Percentiles rank a stretch among this genome's conserved stretches.
phyloP scores from a whole-genome alignment of 2,329 filamentous ascomycete genomes.

The Fonsecaea nubica region DNA sequence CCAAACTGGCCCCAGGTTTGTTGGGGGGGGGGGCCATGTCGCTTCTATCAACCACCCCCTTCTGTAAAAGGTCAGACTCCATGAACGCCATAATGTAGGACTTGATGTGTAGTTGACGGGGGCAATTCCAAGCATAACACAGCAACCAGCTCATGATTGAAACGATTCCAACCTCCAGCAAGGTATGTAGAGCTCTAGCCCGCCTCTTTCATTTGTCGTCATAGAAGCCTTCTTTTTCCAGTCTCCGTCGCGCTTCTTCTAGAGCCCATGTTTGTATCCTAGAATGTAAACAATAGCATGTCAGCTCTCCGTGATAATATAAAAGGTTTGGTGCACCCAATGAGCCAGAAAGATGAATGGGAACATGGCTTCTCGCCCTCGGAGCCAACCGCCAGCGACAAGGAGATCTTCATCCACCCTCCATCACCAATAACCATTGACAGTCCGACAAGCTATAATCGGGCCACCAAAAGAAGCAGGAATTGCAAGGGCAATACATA shows the following conservation, averaged over 20 bases:
- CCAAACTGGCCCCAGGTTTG: neutral
- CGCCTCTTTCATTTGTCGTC: conserved; percentile 61
- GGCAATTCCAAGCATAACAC: neutral
- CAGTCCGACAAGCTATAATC: neutral
- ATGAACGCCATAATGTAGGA: neutral
- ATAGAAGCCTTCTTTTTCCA: conserved; percentile 94
- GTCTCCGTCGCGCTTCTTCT: conserved; percentile 90
- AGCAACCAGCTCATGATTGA: conserved; percentile 3
- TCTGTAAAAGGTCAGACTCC: neutral
- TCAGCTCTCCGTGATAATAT: neutral
- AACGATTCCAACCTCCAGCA: neutral
- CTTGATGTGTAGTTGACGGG: neutral
- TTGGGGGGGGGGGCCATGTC: neutral
- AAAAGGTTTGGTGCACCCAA: neutral
- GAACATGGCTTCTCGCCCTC: neutral
- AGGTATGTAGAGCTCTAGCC: neutral
- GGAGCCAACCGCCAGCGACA: neutral
- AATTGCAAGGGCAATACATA: conserved; percentile 61
- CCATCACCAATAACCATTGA: neutral
- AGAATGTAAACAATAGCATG: conserved; percentile 26
- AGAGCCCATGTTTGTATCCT: conserved; percentile 99
- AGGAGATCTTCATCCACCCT: neutral
- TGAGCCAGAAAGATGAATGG: neutral
- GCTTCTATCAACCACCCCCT: neutral
- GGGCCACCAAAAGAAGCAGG: neutral